A percentile compares a stretch with the other conserved stretches of the same genome.
Evolutionary conservation across 2,329 filamentous ascomycete genomes (phyloP).

Genomic region (Diaporthe vexans): DNA sequence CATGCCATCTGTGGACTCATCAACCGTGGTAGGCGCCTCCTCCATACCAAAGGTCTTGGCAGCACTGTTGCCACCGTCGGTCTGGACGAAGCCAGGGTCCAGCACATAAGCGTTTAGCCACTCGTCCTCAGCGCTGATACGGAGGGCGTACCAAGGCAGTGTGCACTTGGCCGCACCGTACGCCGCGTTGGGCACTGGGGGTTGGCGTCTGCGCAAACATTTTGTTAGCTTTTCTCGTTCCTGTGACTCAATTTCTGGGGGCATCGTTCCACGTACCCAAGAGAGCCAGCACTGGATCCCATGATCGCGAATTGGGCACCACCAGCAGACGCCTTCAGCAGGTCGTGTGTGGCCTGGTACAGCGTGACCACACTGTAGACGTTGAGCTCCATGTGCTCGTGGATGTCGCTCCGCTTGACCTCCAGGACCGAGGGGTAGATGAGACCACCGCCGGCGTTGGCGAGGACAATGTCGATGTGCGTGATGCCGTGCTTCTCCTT

Average conservation of each 20-base stretch:
- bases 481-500: conserved; percentile 52
- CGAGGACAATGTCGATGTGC: conserved; percentile 64
- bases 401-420: conserved; percentile 53
- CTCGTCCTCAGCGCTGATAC: conserved; percentile 52
- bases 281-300: conserved; percentile 49
- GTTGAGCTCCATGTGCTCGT: conserved; percentile 59
- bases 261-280: conserved; percentile 39
- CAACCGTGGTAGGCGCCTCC: conserved; percentile 34
- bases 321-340: conserved; percentile 52
- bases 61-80: neutral
- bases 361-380: conserved; percentile 56
- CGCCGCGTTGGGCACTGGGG: conserved; percentile 49
- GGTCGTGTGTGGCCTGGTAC: conserved; percentile 58
- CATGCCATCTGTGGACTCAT: conserved; percentile 43
- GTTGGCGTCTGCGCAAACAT: conserved; percentile 11
- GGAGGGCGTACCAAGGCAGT: conserved; percentile 49
- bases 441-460: conserved; percentile 62
- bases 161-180: conserved; percentile 61
- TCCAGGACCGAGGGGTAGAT: conserved; percentile 50
- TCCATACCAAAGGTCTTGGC: conserved; percentile 32
- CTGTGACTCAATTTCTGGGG: too few species aligned
- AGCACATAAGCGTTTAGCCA: conserved; percentile 51
- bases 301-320: conserved; percentile 52
- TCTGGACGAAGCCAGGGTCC: conserved; percentile 37
- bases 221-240: neutral